A percentile compares a stretch with the other conserved stretches of the same genome.
Evolutionary conservation across 345 rosid genomes (phyloP).

Genomic region (Euphorbia tirucalli): DNA sequence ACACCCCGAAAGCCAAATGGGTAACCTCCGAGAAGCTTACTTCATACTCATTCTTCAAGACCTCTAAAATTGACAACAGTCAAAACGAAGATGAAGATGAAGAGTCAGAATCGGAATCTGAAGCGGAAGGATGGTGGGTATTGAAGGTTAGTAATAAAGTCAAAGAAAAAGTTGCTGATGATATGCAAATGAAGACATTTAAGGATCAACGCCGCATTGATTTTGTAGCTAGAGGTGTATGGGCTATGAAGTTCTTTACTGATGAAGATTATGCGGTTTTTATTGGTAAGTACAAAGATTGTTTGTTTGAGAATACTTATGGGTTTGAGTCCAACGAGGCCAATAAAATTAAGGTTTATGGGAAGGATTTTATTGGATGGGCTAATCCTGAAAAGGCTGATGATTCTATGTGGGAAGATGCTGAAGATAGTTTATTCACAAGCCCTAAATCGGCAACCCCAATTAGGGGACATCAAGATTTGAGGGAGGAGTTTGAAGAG

Average conservation of each 20-base stretch:
- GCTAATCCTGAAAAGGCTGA: slow-evolving; percentile 90
- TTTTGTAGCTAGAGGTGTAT: slow-evolving; percentile 79
- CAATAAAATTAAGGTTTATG: slow-evolving; percentile 71
- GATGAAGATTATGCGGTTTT: slow-evolving; percentile 56
- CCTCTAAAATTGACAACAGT: slow-evolving; percentile 26
- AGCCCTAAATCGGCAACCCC: slow-evolving; percentile 70
- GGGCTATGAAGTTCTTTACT: slow-evolving; percentile 81
- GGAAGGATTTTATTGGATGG: slow-evolving; percentile 92
- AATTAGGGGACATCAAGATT: slow-evolving; percentile 53
- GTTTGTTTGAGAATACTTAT: slow-evolving; percentile 82
- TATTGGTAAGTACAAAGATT: slow-evolving; percentile 49
- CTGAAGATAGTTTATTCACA: slow-evolving; percentile 59
- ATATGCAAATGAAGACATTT: slow-evolving; percentile 68
- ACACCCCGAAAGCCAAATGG: slow-evolving; percentile 85
- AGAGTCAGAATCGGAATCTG: slow-evolving; percentile 33
- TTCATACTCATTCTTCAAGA: slow-evolving; percentile 53
- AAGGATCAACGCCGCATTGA: slow-evolving; percentile 87
- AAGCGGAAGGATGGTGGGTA: slow-evolving; percentile 54
- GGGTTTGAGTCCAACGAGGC: slow-evolving; percentile 83
- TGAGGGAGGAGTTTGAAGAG: slow-evolving; percentile 93
- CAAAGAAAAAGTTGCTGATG: slow-evolving; percentile 50
- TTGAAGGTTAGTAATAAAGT: slow-evolving; percentile 62
- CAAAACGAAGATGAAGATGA: slow-evolving; percentile 44
- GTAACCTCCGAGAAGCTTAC: slow-evolving; percentile 59
- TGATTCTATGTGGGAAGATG: slow-evolving; percentile 99